A percentile compares a stretch with the other conserved stretches of the same genome.
Evolutionary conservation across 2,329 filamentous ascomycete genomes (phyloP).

Genomic region (Dactylellina sp.): DNA sequence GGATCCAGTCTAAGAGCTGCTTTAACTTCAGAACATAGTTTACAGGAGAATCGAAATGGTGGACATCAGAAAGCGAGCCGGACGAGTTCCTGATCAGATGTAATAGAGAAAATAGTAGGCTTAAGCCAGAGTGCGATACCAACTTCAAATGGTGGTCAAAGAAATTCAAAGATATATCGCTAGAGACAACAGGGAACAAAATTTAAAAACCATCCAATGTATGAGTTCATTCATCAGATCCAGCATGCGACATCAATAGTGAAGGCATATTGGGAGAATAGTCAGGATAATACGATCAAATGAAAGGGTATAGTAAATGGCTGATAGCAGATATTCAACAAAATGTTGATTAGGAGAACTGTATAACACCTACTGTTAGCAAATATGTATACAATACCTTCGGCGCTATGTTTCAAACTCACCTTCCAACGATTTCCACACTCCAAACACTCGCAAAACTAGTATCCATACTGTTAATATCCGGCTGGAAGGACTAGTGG

Average conservation of each 20-base stretch:
- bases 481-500: background rate
- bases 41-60: constrained; percentile 33
- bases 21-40: constrained; percentile 24
- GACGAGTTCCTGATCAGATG: background rate
- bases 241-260: constrained; percentile 4
- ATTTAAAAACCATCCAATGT: background rate
- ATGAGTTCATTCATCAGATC: background rate
- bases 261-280: background rate
- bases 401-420: constrained; percentile 61
- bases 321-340: background rate
- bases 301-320: background rate
- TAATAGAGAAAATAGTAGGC: constrained; percentile 2
- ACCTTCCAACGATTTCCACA: constrained; percentile 80
- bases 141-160: background rate
- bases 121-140: background rate
- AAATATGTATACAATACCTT: background rate
- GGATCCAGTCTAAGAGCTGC: constrained; percentile 17
- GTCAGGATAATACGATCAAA: background rate
- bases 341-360: background rate
- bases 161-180: constrained; percentile 17
- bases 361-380: background rate
- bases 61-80: background rate
- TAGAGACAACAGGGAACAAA: constrained; percentile 29
- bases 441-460: constrained; percentile 76
- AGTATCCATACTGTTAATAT: constrained; percentile 8